Percentiles rank a stretch among this genome's conserved stretches.
Evolutionary conservation across 2,329 filamentous ascomycete genomes (phyloP).

Genomic region (Thielaviopsis musarum): DNA sequence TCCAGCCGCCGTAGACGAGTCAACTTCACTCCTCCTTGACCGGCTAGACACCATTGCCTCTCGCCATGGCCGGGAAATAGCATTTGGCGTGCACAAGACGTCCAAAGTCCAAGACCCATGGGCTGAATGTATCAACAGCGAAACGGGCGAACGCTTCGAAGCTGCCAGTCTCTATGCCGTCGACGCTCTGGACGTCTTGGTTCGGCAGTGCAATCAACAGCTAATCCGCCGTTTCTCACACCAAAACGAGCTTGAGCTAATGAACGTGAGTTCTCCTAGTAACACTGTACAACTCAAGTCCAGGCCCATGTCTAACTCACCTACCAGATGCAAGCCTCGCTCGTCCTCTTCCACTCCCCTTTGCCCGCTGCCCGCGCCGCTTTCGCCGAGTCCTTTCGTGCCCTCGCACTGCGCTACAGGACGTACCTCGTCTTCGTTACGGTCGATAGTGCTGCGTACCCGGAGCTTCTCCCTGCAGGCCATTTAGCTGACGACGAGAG

Average conservation of each 20-base stretch:
- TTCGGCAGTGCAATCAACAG: conserved; percentile 14
- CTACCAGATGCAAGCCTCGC: neutral
- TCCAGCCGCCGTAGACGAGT: too few relatives aligned
- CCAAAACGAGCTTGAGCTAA: conserved; percentile 26
- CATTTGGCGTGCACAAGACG: too few relatives aligned
- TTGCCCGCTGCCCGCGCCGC: neutral
- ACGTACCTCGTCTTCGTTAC: conserved; percentile 33
- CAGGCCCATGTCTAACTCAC: neutral
- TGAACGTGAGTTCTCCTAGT: conserved; percentile 18
- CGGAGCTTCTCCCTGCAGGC: conserved; percentile 12
- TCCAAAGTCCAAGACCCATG: too few relatives aligned
- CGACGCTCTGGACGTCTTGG: neutral
- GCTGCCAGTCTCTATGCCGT: too few relatives aligned
- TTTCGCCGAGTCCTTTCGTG: conserved; percentile 19
- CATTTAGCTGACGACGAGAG: neutral
- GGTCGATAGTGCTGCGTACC: conserved; percentile 28
- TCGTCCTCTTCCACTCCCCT: conserved; percentile 1
- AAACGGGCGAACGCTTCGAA: too few relatives aligned
- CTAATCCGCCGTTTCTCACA: conserved; percentile 28
- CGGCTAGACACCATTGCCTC: too few relatives aligned
- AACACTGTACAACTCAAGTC: neutral
- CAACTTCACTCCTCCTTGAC: too few relatives aligned
- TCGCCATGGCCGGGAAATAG: too few relatives aligned
- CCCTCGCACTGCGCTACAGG: conserved; percentile 27
- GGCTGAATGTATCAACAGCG: too few relatives aligned